Percentiles rank a stretch among this genome's conserved stretches.
Evolutionary conservation across 208 protist species (phyloP).

Genomic region (Leishmania arabica): DNA sequence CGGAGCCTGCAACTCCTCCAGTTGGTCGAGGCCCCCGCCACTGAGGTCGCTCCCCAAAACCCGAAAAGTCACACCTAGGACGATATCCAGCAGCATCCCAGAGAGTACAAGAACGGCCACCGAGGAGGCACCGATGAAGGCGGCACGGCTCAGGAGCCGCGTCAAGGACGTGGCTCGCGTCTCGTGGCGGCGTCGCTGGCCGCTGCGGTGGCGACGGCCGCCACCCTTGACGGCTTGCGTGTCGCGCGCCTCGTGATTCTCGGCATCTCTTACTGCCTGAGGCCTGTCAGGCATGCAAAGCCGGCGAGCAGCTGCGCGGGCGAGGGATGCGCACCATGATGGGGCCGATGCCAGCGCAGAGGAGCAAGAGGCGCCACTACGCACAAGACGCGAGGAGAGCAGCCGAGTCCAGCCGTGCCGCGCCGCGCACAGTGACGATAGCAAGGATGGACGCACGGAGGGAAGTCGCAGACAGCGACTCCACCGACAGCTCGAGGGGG

Average conservation of each 20-base stretch:
- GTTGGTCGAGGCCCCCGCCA: background rate
- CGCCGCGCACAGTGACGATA: background rate
- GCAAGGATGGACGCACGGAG: background rate
- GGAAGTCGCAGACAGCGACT: background rate
- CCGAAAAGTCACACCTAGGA: background rate
- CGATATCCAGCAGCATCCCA: background rate
- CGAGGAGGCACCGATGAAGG: background rate
- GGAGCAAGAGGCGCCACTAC: background rate
- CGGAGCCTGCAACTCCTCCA: background rate
- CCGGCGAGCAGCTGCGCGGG: background rate
- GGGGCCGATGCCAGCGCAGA: background rate
- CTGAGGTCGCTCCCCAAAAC: background rate
- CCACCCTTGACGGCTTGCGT: background rate
- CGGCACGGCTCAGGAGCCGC: background rate
- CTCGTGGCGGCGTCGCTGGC: background rate
- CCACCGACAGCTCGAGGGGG: background rate
- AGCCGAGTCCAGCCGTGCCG: background rate
- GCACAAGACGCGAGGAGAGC: too few species aligned
- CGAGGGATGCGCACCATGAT: background rate
- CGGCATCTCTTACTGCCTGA: too few species aligned
- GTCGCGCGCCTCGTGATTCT: background rate
- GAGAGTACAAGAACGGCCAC: background rate
- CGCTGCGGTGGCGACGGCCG: background rate
- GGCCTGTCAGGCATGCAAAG: too few species aligned
- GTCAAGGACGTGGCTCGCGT: background rate